Conservation (phyloP, 495 filamentous ascomycete genomes). For the Immersiella caudata region DNA sequence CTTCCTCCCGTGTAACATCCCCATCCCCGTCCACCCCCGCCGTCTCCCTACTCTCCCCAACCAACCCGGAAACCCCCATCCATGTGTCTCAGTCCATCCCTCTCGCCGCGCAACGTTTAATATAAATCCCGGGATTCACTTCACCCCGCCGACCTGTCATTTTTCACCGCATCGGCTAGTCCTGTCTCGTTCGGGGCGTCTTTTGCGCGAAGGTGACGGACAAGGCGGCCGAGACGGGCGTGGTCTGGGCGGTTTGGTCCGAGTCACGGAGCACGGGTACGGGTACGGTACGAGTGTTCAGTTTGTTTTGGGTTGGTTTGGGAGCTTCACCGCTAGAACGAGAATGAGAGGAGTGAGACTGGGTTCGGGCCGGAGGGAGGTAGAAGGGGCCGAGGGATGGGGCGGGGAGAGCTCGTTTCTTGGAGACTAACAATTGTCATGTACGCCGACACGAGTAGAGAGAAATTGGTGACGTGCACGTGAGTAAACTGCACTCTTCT, state of each 20-base stretch:
- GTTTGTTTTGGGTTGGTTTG: not conserved
- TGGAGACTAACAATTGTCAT: too few species aligned
- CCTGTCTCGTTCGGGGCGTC: not conserved
- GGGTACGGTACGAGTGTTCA: not conserved
- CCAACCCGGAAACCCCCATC: not conserved
- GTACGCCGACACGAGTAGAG: too few species aligned
- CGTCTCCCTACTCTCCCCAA: not conserved
- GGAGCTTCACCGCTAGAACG: too few species aligned
- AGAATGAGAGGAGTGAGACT: too few species aligned
- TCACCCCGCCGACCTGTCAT: not conserved
- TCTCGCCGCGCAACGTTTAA: not conserved
- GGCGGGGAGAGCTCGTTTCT: too few species aligned
- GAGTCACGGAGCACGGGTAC: not conserved
- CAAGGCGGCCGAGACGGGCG: not conserved
- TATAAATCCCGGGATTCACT: not conserved
- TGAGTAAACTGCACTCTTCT: too few species aligned
- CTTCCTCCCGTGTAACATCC: not conserved
- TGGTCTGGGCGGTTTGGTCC: not conserved
- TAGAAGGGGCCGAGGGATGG: too few species aligned
- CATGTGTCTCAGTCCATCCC: not conserved
- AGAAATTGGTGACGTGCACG: too few species aligned
- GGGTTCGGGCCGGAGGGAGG: too few species aligned
- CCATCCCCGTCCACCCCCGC: too few species aligned
- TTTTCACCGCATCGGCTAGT: not conserved
- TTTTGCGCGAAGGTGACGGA: conserved; percentile 1